Conservation (phyloP, 768 basidiomycete species). For the Sistotremastrum niveocremeum region DNA sequence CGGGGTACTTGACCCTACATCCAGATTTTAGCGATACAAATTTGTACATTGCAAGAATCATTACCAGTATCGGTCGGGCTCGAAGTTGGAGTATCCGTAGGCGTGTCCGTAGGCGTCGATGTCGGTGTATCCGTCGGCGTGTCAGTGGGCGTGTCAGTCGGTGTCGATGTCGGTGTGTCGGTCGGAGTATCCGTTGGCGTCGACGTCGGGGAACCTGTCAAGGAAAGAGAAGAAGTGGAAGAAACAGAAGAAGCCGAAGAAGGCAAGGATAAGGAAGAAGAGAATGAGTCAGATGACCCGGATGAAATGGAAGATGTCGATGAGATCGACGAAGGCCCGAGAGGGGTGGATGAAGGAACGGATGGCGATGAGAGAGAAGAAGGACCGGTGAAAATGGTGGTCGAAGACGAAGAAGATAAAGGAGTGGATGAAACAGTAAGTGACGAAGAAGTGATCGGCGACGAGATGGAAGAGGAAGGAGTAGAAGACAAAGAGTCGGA, state of each 20-base stretch:
- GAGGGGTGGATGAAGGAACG: background rate
- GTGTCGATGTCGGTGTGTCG: slow-evolving; percentile 29
- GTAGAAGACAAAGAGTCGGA: background rate
- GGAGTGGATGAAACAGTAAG: slow-evolving; percentile 14
- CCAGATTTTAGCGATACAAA: too few species aligned
- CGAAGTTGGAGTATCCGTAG: slow-evolving; percentile 15
- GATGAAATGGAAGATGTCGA: background rate
- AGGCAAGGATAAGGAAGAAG: background rate
- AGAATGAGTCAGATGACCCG: background rate
- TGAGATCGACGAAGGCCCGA: background rate
- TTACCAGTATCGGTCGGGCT: background rate
- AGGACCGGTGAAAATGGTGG: slow-evolving; percentile 13
- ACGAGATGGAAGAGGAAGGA: slow-evolving; percentile 1
- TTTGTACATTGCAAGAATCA: too few species aligned
- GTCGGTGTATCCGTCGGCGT: slow-evolving; percentile 32
- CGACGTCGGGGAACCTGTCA: slow-evolving; percentile 4
- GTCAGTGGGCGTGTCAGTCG: slow-evolving; percentile 24
- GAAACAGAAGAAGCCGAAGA: background rate
- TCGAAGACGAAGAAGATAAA: slow-evolving; percentile 17
- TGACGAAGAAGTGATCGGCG: slow-evolving; percentile 9
- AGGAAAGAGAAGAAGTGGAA: background rate
- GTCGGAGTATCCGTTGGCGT: slow-evolving; percentile 29
- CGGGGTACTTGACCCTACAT: too few species aligned
- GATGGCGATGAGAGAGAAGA: slow-evolving; percentile 5
- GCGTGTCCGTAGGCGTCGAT: slow-evolving; percentile 26